Evolutionary conservation across 2,329 filamentous ascomycete genomes (phyloP), one percentile per base, ranked within the genome.

Genomic region (Fusarium metavorans): DNA sequence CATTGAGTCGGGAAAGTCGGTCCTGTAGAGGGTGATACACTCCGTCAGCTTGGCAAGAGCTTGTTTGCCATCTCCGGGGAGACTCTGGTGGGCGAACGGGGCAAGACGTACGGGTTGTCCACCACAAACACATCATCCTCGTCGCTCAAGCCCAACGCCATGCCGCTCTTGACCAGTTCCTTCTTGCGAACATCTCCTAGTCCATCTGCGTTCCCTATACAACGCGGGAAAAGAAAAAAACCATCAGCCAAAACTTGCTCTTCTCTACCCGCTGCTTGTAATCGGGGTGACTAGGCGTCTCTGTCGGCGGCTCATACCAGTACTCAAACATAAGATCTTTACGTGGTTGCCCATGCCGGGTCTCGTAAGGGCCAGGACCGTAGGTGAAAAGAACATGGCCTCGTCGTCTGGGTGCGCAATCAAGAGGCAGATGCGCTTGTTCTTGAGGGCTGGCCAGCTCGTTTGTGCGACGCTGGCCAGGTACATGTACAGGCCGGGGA

Each of bases 401-500:
- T 99, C 97, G 80, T 99, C 97, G 84, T 99, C 97, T 0, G 97
- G 97, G 85, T 99, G 97, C 25, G 97, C 97, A 80, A 99, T 98
- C 65, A 99, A 88, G 64, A 99, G 89, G 81, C 94, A 93, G 80
- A 99, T 95, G 80, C 94, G 92, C 88, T 97, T 97, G 85, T 94
- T 93, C 77, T 87, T 88, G 73, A 98, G 86, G 52, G 86, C 89
- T 5, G 94, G 93, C 77, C 94, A 90, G 35, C 88, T 84, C 30
- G 84, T 78, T 71, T 85, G 83, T 48, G 87, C 82, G n/a, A 85
- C 80, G 48, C 83, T 82, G 30, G 84, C 85, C 5, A 86, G 86
- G 81, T 88, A 88, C 72, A 86, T 84, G 84, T 91, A 90, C 57
- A 90, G 80, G 64, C 85, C 80, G 4, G 88, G 88, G 58, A 88